Evolutionary conservation across 805 yeast genomes (phyloP).

Genomic region (Komagataella phaffii): DNA sequence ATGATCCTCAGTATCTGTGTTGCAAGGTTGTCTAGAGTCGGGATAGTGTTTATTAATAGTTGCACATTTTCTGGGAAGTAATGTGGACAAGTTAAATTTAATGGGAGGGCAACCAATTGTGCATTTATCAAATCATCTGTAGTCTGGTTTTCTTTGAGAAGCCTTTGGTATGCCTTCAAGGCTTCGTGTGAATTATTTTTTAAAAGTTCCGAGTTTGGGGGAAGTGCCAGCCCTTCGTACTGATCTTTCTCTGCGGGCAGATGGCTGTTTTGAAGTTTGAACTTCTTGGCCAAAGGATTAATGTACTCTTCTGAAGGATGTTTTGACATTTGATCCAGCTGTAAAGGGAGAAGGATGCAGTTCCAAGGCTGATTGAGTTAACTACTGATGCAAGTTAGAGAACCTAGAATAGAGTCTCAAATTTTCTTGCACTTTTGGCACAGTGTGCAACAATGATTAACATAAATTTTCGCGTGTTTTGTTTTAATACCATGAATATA

Average conservation of each 20-base stretch:
- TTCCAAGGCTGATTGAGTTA: background rate
- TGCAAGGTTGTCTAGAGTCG: constrained; percentile 70
- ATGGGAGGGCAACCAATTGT: constrained; percentile 48
- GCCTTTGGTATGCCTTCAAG: constrained; percentile 4
- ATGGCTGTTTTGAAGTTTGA: constrained; percentile 2
- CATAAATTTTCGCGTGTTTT: background rate
- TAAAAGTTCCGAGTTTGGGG: constrained; percentile 19
- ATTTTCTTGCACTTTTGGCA: background rate
- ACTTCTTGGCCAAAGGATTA: constrained; percentile 2
- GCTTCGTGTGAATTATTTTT: constrained; percentile 7
- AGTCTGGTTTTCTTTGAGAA: constrained; percentile 5
- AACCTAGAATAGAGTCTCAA: background rate
- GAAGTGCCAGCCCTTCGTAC: constrained; percentile 18
- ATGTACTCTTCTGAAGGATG: constrained; percentile 1
- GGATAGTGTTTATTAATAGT: constrained; percentile 52
- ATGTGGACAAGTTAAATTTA: constrained; percentile 42
- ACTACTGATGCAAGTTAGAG: background rate
- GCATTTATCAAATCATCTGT: constrained; percentile 20
- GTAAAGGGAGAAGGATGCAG: constrained; percentile 3
- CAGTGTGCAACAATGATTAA: background rate
- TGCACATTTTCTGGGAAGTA: constrained; percentile 49
- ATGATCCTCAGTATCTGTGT: constrained; percentile 67
- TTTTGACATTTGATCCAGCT: constrained; percentile 7
- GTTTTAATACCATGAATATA: background rate
- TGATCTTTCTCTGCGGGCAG: background rate